Percentiles rank a stretch among this genome's conserved stretches.
phyloP scores from a whole-genome alignment of 805 yeast species.

The Limtongia smithiae region DNA sequence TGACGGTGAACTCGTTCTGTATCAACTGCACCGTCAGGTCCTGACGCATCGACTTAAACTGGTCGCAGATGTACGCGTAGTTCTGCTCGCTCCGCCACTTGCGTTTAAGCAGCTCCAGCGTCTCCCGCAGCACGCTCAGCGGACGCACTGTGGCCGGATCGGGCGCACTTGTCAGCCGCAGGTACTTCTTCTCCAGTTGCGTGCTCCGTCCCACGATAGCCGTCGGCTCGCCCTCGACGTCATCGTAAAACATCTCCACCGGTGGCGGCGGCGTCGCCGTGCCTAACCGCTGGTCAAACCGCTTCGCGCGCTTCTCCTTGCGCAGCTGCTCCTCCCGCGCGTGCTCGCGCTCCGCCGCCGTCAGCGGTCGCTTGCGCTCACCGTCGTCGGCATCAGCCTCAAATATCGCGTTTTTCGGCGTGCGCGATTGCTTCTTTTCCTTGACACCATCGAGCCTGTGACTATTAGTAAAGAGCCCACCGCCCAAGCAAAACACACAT shows the following conservation, averaged over 20 bases:
- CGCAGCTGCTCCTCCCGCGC: conserved; percentile 2
- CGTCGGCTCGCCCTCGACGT: background rate
- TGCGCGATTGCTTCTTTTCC: background rate
- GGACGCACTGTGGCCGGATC: conserved; percentile 84
- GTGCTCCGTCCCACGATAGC: conserved; percentile 61
- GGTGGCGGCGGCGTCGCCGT: conserved; percentile 2
- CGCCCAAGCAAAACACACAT: background rate
- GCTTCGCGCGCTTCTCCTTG: conserved; percentile 43
- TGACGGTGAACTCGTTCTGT: conserved; percentile 67
- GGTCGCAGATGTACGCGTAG: conserved; percentile 81
- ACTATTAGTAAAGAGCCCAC: too few species aligned
- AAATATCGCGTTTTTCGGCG: background rate
- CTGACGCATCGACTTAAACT: conserved; percentile 86
- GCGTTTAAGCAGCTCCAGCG: conserved; percentile 51
- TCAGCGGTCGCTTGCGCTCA: too few species aligned
- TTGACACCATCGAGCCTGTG: too few species aligned
- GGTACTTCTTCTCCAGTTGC: conserved; percentile 68
- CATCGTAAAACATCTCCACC: background rate
- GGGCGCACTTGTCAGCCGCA: conserved; percentile 87
- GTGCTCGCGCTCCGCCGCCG: too few species aligned
- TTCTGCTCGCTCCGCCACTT: conserved; percentile 53
- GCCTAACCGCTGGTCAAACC: conserved; percentile 45
- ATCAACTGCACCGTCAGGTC: conserved; percentile 90
- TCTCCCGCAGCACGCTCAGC: conserved; percentile 51
- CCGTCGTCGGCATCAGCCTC: too few species aligned